These are phyloP conservation scores for Cercophora samala DNA, from an alignment of 495 filamentous ascomycete genomes.

Conservation along the genomic window DNA sequence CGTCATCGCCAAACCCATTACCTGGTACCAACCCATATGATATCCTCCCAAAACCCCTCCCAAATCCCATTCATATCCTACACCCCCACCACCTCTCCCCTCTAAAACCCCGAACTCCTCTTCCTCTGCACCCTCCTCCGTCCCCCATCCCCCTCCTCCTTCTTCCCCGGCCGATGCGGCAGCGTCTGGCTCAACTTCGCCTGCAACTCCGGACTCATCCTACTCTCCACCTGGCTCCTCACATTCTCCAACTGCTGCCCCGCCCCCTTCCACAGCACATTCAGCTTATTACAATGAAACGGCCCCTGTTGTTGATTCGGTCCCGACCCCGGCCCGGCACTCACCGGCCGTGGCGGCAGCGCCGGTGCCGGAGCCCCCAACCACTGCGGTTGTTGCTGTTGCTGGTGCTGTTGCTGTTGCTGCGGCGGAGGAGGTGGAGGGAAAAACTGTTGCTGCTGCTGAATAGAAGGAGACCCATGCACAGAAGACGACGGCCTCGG, in stretches of 20 bases:
- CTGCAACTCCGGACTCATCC: slow-evolving; percentile 20
- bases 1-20: not conserved
- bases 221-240: slow-evolving; percentile 12
- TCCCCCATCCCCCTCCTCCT: slow-evolving; percentile 34
- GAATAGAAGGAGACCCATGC: not conserved
- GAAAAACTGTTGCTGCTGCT: not conserved
- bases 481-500: slow-evolving; percentile 16
- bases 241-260: slow-evolving; percentile 16
- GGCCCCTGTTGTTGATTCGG: slow-evolving; percentile 18
- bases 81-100: not conserved
- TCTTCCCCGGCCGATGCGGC: slow-evolving; percentile 15
- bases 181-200: slow-evolving; percentile 21
- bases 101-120: slow-evolving; percentile 32
- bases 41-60: not conserved
- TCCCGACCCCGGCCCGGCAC: slow-evolving; percentile 35
- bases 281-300: slow-evolving; percentile 26
- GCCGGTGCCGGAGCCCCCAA: slow-evolving; percentile 23
- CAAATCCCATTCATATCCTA: not conserved
- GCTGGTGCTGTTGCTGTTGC: slow-evolving; percentile 10
- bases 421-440: slow-evolving; percentile 13
- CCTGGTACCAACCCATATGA: not conserved
- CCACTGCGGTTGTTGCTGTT: slow-evolving; percentile 9
- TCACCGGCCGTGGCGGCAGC: slow-evolving; percentile 41
- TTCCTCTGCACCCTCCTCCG: slow-evolving; percentile 43
- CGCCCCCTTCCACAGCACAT: slow-evolving; percentile 31